Percentiles rank a stretch among this genome's conserved stretches.
These are phyloP conservation scores for Kurtzmaniella quercitrusa DNA, from an alignment of 1,139 yeast species.

Conservation along the genomic window DNA sequence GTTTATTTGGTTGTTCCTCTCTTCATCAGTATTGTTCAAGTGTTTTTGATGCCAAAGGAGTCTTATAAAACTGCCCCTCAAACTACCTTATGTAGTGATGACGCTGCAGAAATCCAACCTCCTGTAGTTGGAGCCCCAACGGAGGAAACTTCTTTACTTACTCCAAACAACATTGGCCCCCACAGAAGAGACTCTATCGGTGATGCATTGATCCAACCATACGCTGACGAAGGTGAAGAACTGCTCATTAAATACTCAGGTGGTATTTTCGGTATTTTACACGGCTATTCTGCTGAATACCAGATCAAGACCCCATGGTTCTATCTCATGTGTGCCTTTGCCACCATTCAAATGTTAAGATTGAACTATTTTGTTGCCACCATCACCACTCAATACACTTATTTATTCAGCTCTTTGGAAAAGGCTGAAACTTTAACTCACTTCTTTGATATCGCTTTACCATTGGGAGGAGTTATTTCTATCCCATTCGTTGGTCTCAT, in stretches of 20 bases:
- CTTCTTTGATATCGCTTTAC: slow-evolving; percentile 42
- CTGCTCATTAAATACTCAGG: slow-evolving; percentile 30
- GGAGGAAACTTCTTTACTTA: slow-evolving; percentile 22
- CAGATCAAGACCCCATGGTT: slow-evolving; percentile 44
- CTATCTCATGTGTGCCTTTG: slow-evolving; percentile 33
- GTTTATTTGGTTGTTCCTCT: slow-evolving; percentile 36
- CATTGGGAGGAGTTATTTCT: slow-evolving; percentile 41
- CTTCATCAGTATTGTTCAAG: slow-evolving; percentile 37
- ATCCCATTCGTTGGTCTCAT: slow-evolving; percentile 41
- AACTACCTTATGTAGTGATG: slow-evolving; percentile 24
- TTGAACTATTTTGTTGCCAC: slow-evolving; percentile 46
- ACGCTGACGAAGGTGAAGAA: slow-evolving; percentile 38
- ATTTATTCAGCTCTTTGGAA: slow-evolving; percentile 25
- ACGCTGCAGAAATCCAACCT: slow-evolving; percentile 11
- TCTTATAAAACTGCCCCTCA: slow-evolving; percentile 37
- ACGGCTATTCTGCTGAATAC: slow-evolving; percentile 37
- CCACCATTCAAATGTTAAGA: slow-evolving; percentile 41
- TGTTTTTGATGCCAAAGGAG: slow-evolving; percentile 37
- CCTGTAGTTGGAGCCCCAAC: slow-evolving; percentile 5
- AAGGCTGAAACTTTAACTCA: slow-evolving; percentile 29
- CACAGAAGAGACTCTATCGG: slow-evolving; percentile 41
- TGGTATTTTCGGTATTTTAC: slow-evolving; percentile 41
- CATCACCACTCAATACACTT: slow-evolving; percentile 41
- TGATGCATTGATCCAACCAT: slow-evolving; percentile 44
- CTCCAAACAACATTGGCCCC: slow-evolving; percentile 4